Evolutionary conservation across 352 stramenopile species (phyloP), one percentile per base, ranked within the genome.

Genomic region (Phytophthora tubulina): DNA sequence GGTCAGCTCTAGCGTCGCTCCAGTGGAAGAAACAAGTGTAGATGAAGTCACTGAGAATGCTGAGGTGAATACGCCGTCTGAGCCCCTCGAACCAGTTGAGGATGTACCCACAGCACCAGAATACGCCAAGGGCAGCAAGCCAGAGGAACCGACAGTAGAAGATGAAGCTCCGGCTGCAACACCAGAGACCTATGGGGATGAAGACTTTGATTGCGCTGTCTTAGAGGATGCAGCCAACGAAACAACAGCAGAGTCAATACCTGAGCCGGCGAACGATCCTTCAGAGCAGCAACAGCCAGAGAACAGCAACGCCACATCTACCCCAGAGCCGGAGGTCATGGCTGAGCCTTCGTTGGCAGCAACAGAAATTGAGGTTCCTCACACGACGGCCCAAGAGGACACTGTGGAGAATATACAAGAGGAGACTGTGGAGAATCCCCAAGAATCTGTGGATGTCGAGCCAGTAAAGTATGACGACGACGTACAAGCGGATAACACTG

Each of bases 131-230:
- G 32, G 58, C 41, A 30, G 45, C 4, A 41, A 50, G 35, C 4
- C n/a, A 55, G 54, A 70, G 35, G 58, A 41, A 7, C 13, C 38
- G 4, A 14, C 51, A 9, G n/a, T n/a, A 50, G 69, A 68, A 3
- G 36, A 31, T 33, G 54, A 51, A 55, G 21, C 3, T n/a, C n/a
- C n/a, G 31, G 48, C 3, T 45, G 9, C 39, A 33, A 2, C 14
- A 39, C 2, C 62, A 11, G 59, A 58, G 15, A 39, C 3, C 27
- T 65, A 51, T 13, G 39, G 17, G 4, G 54, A 61, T 50, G 51
- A 67, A 50, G 53, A 53, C 7, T 64, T 75, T 42, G 51, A 67
- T 42, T 62, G 32, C 14, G 4, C 38, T 9, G 53, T 35, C 9
- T 21, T 21, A 58, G 57, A 42, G 38, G 49, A 45, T 30, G 30